Base-by-base conservation (phyloP, 2,329 filamentous ascomycete genomes). In the Blastomyces gilchristii region DNA sequence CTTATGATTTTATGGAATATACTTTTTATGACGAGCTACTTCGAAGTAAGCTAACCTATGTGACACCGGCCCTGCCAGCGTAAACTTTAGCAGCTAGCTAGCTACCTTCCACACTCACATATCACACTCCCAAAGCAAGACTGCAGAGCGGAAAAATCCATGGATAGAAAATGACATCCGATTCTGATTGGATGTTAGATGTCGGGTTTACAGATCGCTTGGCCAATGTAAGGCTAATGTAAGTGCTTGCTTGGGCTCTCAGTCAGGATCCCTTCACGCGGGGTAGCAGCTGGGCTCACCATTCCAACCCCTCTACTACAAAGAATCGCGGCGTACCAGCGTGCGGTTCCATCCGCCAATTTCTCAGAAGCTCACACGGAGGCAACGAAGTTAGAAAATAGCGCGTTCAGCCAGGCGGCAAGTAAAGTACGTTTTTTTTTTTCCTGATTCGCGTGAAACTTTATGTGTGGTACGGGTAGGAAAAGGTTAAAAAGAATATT, bases 381-480 rank as follows among this genome's bases (percentile, higher is more conserved):
- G 66, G 90, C 89, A 25, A 87, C 87, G 69, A 74, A 81, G 57
- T 76, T 85, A 50, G 91, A 96, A 74, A 71, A 62, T 41, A 71
- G 75, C 59, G 74, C 75, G n/a, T 76, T 76, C 64, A 68, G 71
- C 47, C 68, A 71, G 62, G 75, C 76, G 5, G 66, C 65, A 41
- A 75, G 75, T 6, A 76, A 73, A 70, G 76, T 78, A 62, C 16
- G 70, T 69, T 63, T 9, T 43, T 53, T 25, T 50, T 16, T 53
- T 25, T 50, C 8, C 6, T 25, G 49, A 18, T 45, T 18, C 43
- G 37, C 37, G 37, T 39, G 43, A 45, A 45, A 18, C 43, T 18
- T 14, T 18, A 22, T 22, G n/a, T 22, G n/a, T 22, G 43, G 18
- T 18, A 45, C 14, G 3, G 14, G 43, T 6, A 8, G 43, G 43